Evolutionary conservation across 2,329 filamentous ascomycete species (phyloP).

Genomic region (Thelonectria discophora): DNA sequence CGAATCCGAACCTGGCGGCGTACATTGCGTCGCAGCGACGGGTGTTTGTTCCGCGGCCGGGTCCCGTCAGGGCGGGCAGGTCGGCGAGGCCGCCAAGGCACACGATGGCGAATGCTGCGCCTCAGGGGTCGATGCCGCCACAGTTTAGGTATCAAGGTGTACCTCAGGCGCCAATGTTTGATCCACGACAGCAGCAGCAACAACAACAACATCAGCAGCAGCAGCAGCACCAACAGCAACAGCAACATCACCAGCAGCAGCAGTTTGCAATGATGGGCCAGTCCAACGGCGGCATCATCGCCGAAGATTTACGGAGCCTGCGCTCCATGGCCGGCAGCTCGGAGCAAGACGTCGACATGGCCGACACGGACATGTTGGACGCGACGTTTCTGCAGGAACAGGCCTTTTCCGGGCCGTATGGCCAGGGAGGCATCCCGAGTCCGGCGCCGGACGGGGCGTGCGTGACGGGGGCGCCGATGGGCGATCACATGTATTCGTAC

Average conservation of each 20-base stretch:
- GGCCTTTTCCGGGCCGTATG: conserved; percentile 35
- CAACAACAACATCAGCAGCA: too few relatives aligned
- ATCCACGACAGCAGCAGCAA: conserved; percentile 41
- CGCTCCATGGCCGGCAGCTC: conserved; percentile 44
- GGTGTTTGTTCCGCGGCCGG: conserved; percentile 42
- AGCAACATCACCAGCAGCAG: too few relatives aligned
- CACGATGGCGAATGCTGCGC: conserved; percentile 29
- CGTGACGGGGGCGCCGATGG: conserved; percentile 28
- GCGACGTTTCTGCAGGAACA: conserved; percentile 36
- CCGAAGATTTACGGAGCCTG: conserved; percentile 49
- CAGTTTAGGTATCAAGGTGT: conserved; percentile 39
- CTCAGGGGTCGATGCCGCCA: conserved; percentile 32
- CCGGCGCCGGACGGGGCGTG: conserved; percentile 36
- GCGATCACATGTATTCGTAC: conserved; percentile 24
- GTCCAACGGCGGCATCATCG: conserved; percentile 47
- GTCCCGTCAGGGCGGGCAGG: conserved; percentile 43
- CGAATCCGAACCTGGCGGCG: conserved; percentile 47
- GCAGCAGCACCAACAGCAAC: too few relatives aligned
- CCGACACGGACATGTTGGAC: conserved; percentile 47
- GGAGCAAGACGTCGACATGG: conserved; percentile 50
- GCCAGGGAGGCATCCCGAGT: conserved; percentile 34
- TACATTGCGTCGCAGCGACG: conserved; percentile 50
- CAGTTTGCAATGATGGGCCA: conserved; percentile 44
- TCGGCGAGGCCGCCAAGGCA: conserved; percentile 43
- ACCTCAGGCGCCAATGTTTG: conserved; percentile 39